Evolutionary conservation across 148 eudicot species (phyloP), one percentile per base, ranked within the genome.

Genomic region (Rheum nobile): DNA sequence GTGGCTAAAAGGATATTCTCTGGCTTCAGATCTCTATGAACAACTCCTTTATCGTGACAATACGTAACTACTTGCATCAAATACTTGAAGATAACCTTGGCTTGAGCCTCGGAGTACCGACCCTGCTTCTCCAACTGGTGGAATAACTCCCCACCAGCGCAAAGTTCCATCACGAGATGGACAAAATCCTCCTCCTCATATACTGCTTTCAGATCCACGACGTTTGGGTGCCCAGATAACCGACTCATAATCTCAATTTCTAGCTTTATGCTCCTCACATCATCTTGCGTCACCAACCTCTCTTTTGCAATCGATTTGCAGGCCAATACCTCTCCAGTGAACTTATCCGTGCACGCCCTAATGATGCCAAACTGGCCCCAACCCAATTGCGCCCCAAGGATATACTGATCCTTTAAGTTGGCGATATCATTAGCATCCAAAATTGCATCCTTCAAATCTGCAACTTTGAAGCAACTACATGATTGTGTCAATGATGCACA

Each of bases 111-210:
- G 0, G 85, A 75, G 59, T 86, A 92, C 74, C 88, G 84, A 59
- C 91, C 93, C 17, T 82, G 83, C 80, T 83, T 84, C 83, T 90
- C 97, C 22, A 92, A 75, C 71, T 79, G 85, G 74, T 90, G 91
- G 50, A 90, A 92, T 81, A 92, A 87, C 83, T 92, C 97, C 22
- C 97, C 97, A 34, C 97, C 97, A 1, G 91, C 93, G 81, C 96
- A 92, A 39, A 92, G 92, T 80, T 92, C 97, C 97, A 92, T 92
- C 48, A 92, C 84, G 39, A 92, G 80, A 79, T 92, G 97, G 41
- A 92, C 97, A 79, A 74, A 88, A 75, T 80, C 88, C 73, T 88
- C 89, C 21, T 90, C 96, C 82, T 92, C 97, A 52, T 92, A 92
- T 67, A 92, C 97, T 3, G 97, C 96, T 81, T 87, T 92, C 21